Evolutionary conservation across 2,329 filamentous ascomycete genomes (phyloP).

Genomic region (Arthrobotrys iridis): DNA sequence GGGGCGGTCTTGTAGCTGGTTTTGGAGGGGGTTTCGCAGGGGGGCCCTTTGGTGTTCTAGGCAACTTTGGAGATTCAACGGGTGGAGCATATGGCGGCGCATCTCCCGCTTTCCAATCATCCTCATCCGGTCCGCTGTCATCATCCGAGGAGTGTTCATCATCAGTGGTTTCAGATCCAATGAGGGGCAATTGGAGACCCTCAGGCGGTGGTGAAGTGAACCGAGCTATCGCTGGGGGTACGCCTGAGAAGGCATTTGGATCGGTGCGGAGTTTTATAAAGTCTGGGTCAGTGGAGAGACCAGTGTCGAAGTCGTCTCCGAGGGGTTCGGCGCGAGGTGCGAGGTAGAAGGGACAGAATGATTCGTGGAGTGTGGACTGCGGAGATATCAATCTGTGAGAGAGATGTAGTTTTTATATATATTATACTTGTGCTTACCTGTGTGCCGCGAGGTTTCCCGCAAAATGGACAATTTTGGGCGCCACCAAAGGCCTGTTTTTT

Average conservation of each 20-base stretch:
- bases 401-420: not conserved
- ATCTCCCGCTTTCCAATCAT: not conserved
- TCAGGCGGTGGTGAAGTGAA: not conserved
- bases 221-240: not conserved
- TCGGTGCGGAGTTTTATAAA: slow-evolving; percentile 10
- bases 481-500: slow-evolving; percentile 33
- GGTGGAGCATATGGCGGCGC: not conserved
- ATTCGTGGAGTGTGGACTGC: not conserved
- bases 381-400: not conserved
- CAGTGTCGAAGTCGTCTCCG: not conserved
- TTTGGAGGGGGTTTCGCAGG: not conserved
- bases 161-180: not conserved
- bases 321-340: too few species aligned
- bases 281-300: not conserved
- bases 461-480: slow-evolving; percentile 31
- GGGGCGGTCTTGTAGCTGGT: not conserved
- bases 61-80: not conserved
- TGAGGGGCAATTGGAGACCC: not conserved
- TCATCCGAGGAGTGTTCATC: not conserved
- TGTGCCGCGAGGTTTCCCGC: slow-evolving; percentile 11
- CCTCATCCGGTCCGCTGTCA: not conserved
- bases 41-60: not conserved
- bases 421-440: slow-evolving; percentile 8
- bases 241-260: slow-evolving; percentile 19
- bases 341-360: slow-evolving; percentile 21